Evolutionary conservation across 257 asterid species (phyloP).

Genomic region (Ballota nigra): DNA sequence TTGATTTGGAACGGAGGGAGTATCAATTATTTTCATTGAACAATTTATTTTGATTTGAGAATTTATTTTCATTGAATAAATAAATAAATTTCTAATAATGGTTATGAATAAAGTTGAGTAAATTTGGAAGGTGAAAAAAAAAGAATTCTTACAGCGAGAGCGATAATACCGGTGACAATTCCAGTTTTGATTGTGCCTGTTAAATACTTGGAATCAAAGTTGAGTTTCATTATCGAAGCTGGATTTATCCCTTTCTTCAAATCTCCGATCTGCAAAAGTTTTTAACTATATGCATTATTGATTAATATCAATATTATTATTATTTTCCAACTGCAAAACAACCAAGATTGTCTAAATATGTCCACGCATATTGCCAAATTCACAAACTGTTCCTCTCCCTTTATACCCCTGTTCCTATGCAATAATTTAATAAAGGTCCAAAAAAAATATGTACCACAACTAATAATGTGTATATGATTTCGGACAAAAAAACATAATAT

Average conservation of each 20-base stretch:
- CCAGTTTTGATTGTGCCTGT: conserved; percentile 66
- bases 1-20: too few relatives aligned
- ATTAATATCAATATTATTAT: neutral
- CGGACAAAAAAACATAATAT: neutral
- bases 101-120: neutral
- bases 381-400: neutral
- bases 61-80: too few relatives aligned
- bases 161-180: conserved; percentile 73
- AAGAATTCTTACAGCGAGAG: conserved; percentile 67
- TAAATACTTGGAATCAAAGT: conserved; percentile 61
- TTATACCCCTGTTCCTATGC: neutral
- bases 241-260: conserved; percentile 89
- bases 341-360: conserved; percentile 12
- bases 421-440: neutral
- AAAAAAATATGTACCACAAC: neutral
- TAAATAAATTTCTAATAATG: too few relatives aligned
- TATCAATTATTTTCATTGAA: too few relatives aligned
- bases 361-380: conserved; percentile 21
- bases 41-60: too few relatives aligned
- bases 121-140: neutral
- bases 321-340: neutral
- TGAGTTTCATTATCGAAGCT: conserved; percentile 58
- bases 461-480: neutral
- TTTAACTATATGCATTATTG: neutral
- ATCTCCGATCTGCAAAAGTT: conserved; percentile 61